A percentile compares a stretch with the other conserved stretches of the same genome.
Evolutionary conservation across 208 protist genomes (phyloP).

Genomic region (Angomonas ambiguus): DNA sequence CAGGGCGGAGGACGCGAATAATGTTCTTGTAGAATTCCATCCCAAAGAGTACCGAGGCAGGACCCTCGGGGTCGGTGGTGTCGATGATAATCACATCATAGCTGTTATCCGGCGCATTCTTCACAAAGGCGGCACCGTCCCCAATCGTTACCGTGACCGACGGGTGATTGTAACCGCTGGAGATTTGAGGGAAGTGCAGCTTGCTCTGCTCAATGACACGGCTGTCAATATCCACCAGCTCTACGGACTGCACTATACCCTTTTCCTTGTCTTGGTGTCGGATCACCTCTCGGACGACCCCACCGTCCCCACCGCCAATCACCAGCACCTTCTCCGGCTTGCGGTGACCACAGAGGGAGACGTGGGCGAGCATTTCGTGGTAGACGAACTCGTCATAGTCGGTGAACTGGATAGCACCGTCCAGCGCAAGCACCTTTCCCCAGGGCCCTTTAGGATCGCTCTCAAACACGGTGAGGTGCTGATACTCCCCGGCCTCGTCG

Average conservation of each 20-base stretch:
- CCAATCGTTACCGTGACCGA: constrained; percentile 67
- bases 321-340: constrained; percentile 93
- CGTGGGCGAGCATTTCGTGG: constrained; percentile 98
- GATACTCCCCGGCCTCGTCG: constrained; percentile 74
- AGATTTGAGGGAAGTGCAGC: constrained; percentile 78
- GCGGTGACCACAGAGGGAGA: constrained; percentile 88
- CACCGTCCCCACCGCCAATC: constrained; percentile 98
- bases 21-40: constrained; percentile 83
- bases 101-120: constrained; percentile 52
- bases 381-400: constrained; percentile 98
- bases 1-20: constrained; percentile 68
- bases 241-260: constrained; percentile 80
- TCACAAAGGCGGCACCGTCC: constrained; percentile 87
- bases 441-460: constrained; percentile 82
- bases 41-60: constrained; percentile 85
- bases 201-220: constrained; percentile 85
- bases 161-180: constrained; percentile 66
- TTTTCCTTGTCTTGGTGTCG: constrained; percentile 70
- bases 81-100: constrained; percentile 96
- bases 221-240: constrained; percentile 97
- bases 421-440: constrained; percentile 95
- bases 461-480: constrained; percentile 88
- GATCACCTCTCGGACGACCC: constrained; percentile 95
- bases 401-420: constrained; percentile 96
- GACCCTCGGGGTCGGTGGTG: constrained; percentile 91